Percentiles rank a stretch among this genome's conserved stretches.
phyloP scores from a whole-genome alignment of 306 rosid genomes.

The Malus sylvestris region DNA sequence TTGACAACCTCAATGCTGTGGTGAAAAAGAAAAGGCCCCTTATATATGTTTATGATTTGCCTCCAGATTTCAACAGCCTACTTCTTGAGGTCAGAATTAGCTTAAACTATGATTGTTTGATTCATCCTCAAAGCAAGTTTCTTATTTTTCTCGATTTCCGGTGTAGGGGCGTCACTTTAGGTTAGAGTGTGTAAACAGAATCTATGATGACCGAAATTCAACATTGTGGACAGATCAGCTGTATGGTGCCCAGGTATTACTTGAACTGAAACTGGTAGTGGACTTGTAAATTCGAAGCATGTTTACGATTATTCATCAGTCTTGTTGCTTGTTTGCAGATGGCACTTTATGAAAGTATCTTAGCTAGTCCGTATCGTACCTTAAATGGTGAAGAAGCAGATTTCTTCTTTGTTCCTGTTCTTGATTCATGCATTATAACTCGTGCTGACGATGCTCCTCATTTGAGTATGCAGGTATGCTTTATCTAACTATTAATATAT shows the following conservation, averaged over 20 bases:
- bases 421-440: slow-evolving; percentile 89
- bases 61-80: slow-evolving; percentile 77
- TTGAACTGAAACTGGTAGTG: slow-evolving; percentile 11
- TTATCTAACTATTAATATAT: neutral
- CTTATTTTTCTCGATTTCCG: slow-evolving; percentile 16
- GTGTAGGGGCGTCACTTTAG: slow-evolving; percentile 85
- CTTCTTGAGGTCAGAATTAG: slow-evolving; percentile 72
- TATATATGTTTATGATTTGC: slow-evolving; percentile 82
- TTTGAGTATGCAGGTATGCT: slow-evolving; percentile 62
- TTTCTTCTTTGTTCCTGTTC: slow-evolving; percentile 91
- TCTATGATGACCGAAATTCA: slow-evolving; percentile 56
- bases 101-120: slow-evolving; percentile 9
- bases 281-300: slow-evolving; percentile 1
- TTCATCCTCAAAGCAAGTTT: slow-evolving; percentile 14
- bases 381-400: slow-evolving; percentile 93
- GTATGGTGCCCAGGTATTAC: slow-evolving; percentile 86
- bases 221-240: slow-evolving; percentile 77
- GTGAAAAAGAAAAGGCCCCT: slow-evolving; percentile 88
- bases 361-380: slow-evolving; percentile 91
- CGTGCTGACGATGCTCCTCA: slow-evolving; percentile 97
- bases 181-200: slow-evolving; percentile 83
- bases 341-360: slow-evolving; percentile 78
- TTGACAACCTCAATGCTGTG: slow-evolving; percentile 40
- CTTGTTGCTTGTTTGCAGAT: slow-evolving; percentile 43
- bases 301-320: slow-evolving; percentile 12